Conservation (phyloP, 208 protist species). For the Angomonas deanei region DNA sequence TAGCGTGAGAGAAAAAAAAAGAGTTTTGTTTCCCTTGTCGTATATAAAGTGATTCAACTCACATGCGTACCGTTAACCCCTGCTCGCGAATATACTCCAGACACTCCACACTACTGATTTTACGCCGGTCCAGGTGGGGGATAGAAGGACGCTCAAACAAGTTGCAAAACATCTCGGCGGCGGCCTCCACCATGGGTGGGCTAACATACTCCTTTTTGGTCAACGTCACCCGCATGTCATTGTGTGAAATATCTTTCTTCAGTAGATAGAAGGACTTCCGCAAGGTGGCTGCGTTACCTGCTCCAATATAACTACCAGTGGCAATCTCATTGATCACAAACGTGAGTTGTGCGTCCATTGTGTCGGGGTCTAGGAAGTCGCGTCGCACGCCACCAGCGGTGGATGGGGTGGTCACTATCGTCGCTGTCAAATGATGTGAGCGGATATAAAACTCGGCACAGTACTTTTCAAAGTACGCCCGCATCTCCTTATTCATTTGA, state of each 20-base stretch:
- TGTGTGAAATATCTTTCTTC: not conserved
- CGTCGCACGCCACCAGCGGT: not conserved
- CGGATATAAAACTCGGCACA: slow-evolving; percentile 2
- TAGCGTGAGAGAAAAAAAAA: not conserved
- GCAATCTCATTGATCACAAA: slow-evolving; percentile 4
- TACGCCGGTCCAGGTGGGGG: slow-evolving; percentile 8
- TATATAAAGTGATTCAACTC: not conserved
- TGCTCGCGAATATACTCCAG: slow-evolving; percentile 4
- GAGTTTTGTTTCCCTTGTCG: not conserved
- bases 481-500: slow-evolving; percentile 3
- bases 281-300: not conserved
- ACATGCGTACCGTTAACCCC: too few relatives aligned
- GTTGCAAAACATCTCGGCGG: slow-evolving; percentile 4
- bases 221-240: not conserved
- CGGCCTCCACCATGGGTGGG: not conserved
- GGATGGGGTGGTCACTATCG: not conserved
- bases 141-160: slow-evolving; percentile 7
- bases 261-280: slow-evolving; percentile 3
- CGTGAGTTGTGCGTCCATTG: slow-evolving; percentile 3
- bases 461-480: slow-evolving; percentile 5
- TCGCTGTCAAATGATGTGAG: not conserved
- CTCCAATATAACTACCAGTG: slow-evolving; percentile 2
- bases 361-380: not conserved
- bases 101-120: not conserved
- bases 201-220: not conserved